phyloP scores from a whole-genome alignment of 805 yeast species.

The Cyberlindnera veronae region DNA sequence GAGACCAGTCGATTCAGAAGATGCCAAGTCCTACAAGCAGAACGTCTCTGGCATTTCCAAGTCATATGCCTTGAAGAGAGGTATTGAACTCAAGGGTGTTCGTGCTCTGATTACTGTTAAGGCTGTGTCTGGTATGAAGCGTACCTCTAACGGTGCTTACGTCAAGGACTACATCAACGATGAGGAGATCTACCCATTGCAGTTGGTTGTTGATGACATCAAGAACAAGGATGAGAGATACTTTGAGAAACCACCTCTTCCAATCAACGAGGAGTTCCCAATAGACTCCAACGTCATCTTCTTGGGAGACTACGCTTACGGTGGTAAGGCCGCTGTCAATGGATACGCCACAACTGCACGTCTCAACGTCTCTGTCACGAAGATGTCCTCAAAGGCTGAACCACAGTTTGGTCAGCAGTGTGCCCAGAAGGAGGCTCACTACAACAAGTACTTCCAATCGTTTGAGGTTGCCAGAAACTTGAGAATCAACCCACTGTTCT shows the following conservation, averaged over 20 bases:
- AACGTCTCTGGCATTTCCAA: constrained; percentile 38
- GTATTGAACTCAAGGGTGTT: constrained; percentile 53
- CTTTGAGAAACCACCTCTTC: constrained; percentile 66
- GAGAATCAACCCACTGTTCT: constrained; percentile 55
- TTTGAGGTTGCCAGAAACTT: constrained; percentile 58
- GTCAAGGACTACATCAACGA: constrained; percentile 62
- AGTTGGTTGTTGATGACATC: constrained; percentile 73
- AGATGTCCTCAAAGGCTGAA: constrained; percentile 45
- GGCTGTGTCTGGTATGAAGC: constrained; percentile 72
- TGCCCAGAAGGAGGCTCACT: constrained; percentile 52
- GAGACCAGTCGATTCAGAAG: constrained; percentile 44
- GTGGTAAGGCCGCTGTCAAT: constrained; percentile 66
- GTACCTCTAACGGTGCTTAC: constrained; percentile 69
- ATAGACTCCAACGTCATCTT: constrained; percentile 65
- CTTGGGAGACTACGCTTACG: constrained; percentile 84
- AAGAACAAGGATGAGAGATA: constrained; percentile 71
- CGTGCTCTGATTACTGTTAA: constrained; percentile 65
- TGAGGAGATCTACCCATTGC: constrained; percentile 66
- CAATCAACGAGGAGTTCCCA: constrained; percentile 83
- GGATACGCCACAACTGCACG: constrained; percentile 50
- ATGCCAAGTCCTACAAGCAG: constrained; percentile 42
- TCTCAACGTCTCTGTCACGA: constrained; percentile 52
- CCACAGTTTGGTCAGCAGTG: constrained; percentile 63
- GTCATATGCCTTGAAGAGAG: constrained; percentile 50
- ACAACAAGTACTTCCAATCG: constrained; percentile 61